These are phyloP conservation scores for Chrysanthemum makinoi DNA, from an alignment of 129 eudicot species.

Conservation along the genomic window DNA sequence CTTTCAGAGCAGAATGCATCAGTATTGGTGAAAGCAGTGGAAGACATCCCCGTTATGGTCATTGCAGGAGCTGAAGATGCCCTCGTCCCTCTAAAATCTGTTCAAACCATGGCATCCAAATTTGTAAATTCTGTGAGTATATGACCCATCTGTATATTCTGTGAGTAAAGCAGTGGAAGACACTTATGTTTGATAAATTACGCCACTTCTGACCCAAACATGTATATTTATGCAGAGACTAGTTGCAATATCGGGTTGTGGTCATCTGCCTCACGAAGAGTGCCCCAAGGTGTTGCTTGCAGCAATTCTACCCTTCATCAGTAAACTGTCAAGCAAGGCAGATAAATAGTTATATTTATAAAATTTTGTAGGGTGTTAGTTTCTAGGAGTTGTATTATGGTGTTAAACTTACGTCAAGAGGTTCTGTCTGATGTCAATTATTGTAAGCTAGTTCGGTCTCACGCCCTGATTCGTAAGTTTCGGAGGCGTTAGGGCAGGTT, in stretches of 20 bases:
- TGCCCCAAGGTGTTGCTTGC: slow-evolving; percentile 92
- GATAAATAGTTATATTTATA: slow-evolving; percentile 29
- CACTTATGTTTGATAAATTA: neutral
- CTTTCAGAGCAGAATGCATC: slow-evolving; percentile 61
- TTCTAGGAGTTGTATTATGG: slow-evolving; percentile 8
- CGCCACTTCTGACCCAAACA: slow-evolving; percentile 6
- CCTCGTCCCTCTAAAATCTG: slow-evolving; percentile 67
- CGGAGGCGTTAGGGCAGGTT: slow-evolving; percentile 19
- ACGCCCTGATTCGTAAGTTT: slow-evolving; percentile 11
- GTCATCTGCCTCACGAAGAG: slow-evolving; percentile 99
- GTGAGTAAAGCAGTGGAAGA: slow-evolving; percentile 39
- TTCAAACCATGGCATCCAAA: slow-evolving; percentile 83
- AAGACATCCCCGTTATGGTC: slow-evolving; percentile 73
- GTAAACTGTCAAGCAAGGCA: slow-evolving; percentile 43
- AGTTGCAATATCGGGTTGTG: slow-evolving; percentile 92
- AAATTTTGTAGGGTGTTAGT: slow-evolving; percentile 3
- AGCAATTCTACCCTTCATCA: slow-evolving; percentile 80
- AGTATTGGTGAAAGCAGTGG: slow-evolving; percentile 62
- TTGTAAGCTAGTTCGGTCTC: slow-evolving; percentile 21
- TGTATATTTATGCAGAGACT: slow-evolving; percentile 61
- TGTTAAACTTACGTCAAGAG: slow-evolving; percentile 5
- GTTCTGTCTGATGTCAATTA: slow-evolving; percentile 16
- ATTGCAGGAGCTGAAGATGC: slow-evolving; percentile 95
- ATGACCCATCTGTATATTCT: slow-evolving; percentile 41
- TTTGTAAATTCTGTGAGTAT: slow-evolving; percentile 81